phyloP scores from a whole-genome alignment of 1,139 yeast genomes.

The Hyphopichia khmerensis region DNA sequence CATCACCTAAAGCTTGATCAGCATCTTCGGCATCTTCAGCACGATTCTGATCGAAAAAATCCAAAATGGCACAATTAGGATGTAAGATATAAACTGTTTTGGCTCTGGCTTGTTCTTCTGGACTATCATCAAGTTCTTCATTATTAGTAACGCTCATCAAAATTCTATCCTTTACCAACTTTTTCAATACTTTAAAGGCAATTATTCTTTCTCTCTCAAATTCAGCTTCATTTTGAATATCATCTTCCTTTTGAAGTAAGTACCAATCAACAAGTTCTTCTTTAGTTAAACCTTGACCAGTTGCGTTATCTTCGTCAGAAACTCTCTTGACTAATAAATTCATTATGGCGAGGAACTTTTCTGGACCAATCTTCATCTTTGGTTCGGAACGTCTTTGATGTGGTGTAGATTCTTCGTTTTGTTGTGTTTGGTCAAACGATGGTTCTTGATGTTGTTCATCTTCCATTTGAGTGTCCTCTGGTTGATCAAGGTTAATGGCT shows the following conservation, averaged over 20 bases:
- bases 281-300: slow-evolving; percentile 70
- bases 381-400: slow-evolving; percentile 6
- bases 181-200: slow-evolving; percentile 76
- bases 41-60: slow-evolving; percentile 44
- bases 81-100: slow-evolving; percentile 68
- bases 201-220: slow-evolving; percentile 69
- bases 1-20: slow-evolving; percentile 9
- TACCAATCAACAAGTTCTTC: slow-evolving; percentile 78
- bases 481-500: slow-evolving; percentile 17
- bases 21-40: slow-evolving; percentile 17
- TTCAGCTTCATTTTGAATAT: slow-evolving; percentile 67
- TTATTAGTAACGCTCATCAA: slow-evolving; percentile 77
- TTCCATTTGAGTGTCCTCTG: slow-evolving; percentile 6
- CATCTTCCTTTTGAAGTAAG: slow-evolving; percentile 71
- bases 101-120: slow-evolving; percentile 21
- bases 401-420: slow-evolving; percentile 4
- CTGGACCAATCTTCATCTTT: slow-evolving; percentile 23
- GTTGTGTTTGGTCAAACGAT: slow-evolving; percentile 3
- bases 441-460: slow-evolving; percentile 1
- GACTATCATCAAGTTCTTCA: slow-evolving; percentile 26
- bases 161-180: slow-evolving; percentile 83
- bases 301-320: slow-evolving; percentile 51
- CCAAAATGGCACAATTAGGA: slow-evolving; percentile 84
- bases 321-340: slow-evolving; percentile 73
- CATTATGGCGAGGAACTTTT: slow-evolving; percentile 83